These are phyloP conservation scores for Chytriomyces hyalinus DNA, from an alignment of 192 early-diverging fungal species.

Conservation along the genomic window DNA sequence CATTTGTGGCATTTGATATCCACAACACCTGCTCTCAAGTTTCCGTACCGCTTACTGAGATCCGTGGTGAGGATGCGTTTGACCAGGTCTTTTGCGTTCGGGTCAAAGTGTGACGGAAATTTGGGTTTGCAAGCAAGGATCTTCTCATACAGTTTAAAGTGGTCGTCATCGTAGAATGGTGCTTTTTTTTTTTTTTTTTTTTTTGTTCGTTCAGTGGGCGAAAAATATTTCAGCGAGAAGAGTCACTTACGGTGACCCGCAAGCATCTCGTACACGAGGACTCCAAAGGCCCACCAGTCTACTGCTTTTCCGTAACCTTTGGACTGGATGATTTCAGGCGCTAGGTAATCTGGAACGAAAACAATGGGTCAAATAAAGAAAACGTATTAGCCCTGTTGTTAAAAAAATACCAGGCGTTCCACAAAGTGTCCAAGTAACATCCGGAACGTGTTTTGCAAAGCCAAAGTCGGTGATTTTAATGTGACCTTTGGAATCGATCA, in stretches of 20 bases:
- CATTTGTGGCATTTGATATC: conserved; percentile 91
- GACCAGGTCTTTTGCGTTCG: conserved; percentile 81
- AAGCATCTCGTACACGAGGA: conserved; percentile 73
- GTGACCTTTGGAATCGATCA: conserved; percentile 77
- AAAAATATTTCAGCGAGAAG: neutral
- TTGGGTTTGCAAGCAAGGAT: conserved; percentile 82
- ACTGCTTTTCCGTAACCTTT: conserved; percentile 73
- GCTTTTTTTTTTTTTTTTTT: conserved; percentile 35
- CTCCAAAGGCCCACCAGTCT: conserved; percentile 88
- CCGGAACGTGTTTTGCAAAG: conserved; percentile 84
- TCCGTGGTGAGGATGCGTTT: conserved; percentile 81
- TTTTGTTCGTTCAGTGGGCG: neutral
- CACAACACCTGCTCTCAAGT: conserved; percentile 77
- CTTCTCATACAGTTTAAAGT: conserved; percentile 91
- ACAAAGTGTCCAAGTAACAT: conserved; percentile 85
- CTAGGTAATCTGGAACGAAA: conserved; percentile 58
- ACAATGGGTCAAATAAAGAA: neutral
- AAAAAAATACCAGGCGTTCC: conserved; percentile 63
- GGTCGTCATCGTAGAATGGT: conserved; percentile 96
- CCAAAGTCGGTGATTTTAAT: conserved; percentile 87
- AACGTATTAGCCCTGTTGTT: neutral
- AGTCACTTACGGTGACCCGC: conserved; percentile 73
- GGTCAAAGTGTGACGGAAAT: conserved; percentile 88
- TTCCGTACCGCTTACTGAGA: conserved; percentile 84
- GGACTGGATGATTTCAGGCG: conserved; percentile 74